A percentile compares a stretch with the other conserved stretches of the same genome.
Evolutionary conservation across 345 rosid species (phyloP).

Genomic region (Pistacia integerrima): DNA sequence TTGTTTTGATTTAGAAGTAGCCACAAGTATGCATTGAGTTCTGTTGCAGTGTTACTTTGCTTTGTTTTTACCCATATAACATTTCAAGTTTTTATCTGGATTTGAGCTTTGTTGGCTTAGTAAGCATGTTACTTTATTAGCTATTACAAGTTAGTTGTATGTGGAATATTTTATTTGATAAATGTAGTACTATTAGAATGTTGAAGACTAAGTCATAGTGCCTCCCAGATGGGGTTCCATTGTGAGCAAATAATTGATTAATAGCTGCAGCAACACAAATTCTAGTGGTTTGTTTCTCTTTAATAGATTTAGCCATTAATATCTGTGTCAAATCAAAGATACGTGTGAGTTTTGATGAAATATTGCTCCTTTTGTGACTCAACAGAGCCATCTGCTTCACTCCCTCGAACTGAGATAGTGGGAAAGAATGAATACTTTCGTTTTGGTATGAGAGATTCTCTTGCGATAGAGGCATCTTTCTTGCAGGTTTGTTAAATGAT

Average conservation of each 20-base stretch:
- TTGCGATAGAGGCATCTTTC: slow-evolving; percentile 94
- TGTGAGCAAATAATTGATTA: neutral
- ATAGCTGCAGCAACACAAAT: neutral
- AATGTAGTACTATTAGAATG: neutral
- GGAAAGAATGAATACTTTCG: slow-evolving; percentile 91
- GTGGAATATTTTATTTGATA: neutral
- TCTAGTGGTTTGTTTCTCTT: neutral
- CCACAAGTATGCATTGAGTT: neutral
- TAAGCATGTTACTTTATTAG: neutral
- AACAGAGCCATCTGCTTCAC: slow-evolving; percentile 87
- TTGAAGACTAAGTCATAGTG: neutral
- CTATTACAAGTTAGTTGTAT: neutral
- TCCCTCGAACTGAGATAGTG: slow-evolving; percentile 79
- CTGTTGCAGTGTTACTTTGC: neutral
- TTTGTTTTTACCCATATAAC: neutral
- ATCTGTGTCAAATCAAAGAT: neutral
- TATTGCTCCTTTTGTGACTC: slow-evolving; percentile 23
- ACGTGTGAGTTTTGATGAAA: neutral
- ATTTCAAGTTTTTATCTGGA: neutral
- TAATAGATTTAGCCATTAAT: neutral
- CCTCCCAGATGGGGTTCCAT: neutral
- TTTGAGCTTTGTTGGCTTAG: neutral
- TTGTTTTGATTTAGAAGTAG: too few species aligned
- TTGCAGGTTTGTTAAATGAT: slow-evolving; percentile 56
- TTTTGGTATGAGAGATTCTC: slow-evolving; percentile 96